phyloP scores from a whole-genome alignment of 257 asterid genomes.

The Scutellaria baicalensis region DNA sequence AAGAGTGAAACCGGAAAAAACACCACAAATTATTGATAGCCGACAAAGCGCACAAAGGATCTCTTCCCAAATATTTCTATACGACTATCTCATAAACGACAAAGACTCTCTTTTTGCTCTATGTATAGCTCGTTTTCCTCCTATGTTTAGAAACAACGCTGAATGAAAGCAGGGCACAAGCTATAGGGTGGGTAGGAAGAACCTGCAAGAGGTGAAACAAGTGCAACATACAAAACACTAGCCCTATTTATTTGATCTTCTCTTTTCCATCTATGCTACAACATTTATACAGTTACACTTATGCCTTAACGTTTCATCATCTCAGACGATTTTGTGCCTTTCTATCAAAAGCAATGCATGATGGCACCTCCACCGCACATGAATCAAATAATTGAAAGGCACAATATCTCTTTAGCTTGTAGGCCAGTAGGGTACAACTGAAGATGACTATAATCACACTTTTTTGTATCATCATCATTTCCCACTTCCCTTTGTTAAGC shows the following conservation, averaged over 20 bases:
- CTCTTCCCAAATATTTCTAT: neutral
- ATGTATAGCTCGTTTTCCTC: neutral
- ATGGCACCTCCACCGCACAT: slow-evolving; percentile 1
- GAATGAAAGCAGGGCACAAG: neutral
- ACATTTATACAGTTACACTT: neutral
- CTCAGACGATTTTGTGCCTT: neutral
- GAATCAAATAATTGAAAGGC: neutral
- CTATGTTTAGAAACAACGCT: neutral
- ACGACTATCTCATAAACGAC: slow-evolving; percentile 12
- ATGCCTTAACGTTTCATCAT: neutral
- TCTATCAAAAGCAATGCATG: neutral
- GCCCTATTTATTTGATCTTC: neutral
- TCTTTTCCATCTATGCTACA: neutral
- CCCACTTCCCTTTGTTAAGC: neutral
- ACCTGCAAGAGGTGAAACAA: neutral
- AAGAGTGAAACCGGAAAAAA: neutral
- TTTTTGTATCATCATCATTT: neutral
- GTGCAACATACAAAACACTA: neutral
- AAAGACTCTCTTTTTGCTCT: neutral
- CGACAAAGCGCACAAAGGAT: neutral
- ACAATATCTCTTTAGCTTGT: neutral
- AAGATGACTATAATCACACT: neutral
- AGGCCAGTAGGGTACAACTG: slow-evolving; percentile 8
- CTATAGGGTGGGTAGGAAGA: neutral
- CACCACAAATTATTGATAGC: neutral